Conservation (phyloP, 2,329 filamentous ascomycete genomes). For the Daldinia sp. region DNA sequence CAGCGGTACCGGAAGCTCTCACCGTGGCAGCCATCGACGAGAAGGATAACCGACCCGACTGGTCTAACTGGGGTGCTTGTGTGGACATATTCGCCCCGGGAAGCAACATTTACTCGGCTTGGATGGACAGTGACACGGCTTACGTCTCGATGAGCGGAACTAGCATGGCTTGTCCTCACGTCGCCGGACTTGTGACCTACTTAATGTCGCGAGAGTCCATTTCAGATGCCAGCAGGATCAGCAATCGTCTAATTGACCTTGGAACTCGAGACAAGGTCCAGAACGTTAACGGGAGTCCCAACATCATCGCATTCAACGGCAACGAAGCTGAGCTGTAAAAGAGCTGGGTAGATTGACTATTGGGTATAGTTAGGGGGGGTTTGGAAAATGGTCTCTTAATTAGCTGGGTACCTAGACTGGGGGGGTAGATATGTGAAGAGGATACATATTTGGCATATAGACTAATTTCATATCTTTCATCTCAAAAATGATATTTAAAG, state of each 20-base stretch:
- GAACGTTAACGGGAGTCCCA: constrained; percentile 37
- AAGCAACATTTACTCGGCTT: constrained; percentile 39
- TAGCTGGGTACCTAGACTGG: neutral
- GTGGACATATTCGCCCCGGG: constrained; percentile 43
- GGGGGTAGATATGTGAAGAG: neutral
- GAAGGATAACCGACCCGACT: constrained; percentile 36
- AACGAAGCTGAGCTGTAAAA: constrained; percentile 29
- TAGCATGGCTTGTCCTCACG: constrained; percentile 43
- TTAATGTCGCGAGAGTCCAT: constrained; percentile 40
- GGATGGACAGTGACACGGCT: constrained; percentile 27
- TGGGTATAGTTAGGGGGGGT: neutral
- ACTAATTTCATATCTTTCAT: constrained; percentile 1
- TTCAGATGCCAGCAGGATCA: constrained; percentile 23
- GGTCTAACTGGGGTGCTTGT: constrained; percentile 42
- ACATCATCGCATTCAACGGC: constrained; percentile 44
- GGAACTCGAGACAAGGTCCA: constrained; percentile 37
- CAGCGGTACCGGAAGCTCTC: constrained; percentile 38
- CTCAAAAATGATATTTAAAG: neutral
- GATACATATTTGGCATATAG: neutral
- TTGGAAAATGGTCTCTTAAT: neutral
- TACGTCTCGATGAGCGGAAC: constrained; percentile 39
- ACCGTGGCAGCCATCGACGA: constrained; percentile 42
- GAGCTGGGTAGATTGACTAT: neutral
- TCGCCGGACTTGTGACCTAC: constrained; percentile 42
- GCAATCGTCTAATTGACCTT: constrained; percentile 32